Base-by-base conservation (phyloP, 306 rosid genomes). In the Lathyrus oleraceus region DNA sequence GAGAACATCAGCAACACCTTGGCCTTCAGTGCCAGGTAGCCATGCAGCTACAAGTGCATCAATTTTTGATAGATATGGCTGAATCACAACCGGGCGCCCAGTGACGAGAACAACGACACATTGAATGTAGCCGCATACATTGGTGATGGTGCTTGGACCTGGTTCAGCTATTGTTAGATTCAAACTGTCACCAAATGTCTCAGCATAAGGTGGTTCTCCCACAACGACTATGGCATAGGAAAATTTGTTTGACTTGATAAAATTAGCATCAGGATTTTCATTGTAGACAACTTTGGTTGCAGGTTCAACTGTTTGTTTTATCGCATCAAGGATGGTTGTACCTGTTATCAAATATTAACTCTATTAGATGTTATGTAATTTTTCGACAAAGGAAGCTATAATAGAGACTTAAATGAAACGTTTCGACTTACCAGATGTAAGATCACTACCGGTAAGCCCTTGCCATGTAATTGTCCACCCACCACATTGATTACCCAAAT, bases 391-490 rank as follows among this genome's bases (percentile, higher is more conserved):
- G 60, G 68, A 43, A 59, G 47, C 67, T 30, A 17, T 12, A 10
- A 54, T 35, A 7, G 39, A 35, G 39, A 35, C 39, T 35, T 0
- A 35, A 35, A 35, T 7, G 10, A 35, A 35, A 35, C 1, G 39
- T 35, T 35, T 16, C 16, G 63, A 58, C 90, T 60, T 84, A 90
- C 98, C 98, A 1, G 19, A 20, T 32, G 97, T 91, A 54, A 83
- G 87, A 65, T 88, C 78, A 48, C 87, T 91, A 76, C 91, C 96
- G 39, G n/a, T 45, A 17, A 80, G 87, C 8, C 99, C 99, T 78
- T 91, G 97, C 99, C 99, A 94, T 17, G 89, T 75, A 67, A 90
- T 81, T n/a, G 99, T 91, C 97, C 99, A 94, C 63, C 99, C 99
- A 73, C 97, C 99, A 54, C 99, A 94, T 76, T 94, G 99, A 70